Conservation (phyloP, 257 asterid genomes). For the Salvia rosmarinus region DNA sequence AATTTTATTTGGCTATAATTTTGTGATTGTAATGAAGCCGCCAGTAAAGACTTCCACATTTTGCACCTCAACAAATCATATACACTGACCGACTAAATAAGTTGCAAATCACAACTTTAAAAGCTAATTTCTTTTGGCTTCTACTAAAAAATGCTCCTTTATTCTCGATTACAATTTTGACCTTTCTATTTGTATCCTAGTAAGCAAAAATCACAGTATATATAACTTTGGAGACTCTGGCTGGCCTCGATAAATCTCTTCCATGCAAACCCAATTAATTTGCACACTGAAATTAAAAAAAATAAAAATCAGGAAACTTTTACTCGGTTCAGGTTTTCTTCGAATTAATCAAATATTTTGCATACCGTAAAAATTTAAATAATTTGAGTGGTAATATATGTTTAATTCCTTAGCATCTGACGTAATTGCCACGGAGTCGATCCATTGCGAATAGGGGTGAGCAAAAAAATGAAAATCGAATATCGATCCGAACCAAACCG, state of each 20-base stretch:
- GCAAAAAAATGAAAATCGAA: too few species aligned
- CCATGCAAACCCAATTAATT: too few species aligned
- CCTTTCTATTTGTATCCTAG: neutral
- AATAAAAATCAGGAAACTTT: too few species aligned
- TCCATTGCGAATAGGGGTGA: too few species aligned
- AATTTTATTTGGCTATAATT: neutral
- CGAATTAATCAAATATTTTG: too few species aligned
- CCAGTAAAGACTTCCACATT: conserved; percentile 19
- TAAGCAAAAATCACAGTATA: too few species aligned
- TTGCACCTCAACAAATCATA: neutral
- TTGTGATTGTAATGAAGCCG: conserved; percentile 15
- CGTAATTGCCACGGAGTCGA: conserved; percentile 23
- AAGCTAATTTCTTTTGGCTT: neutral
- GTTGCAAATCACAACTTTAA: neutral
- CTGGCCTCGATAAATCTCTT: too few species aligned
- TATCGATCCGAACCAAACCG: too few species aligned
- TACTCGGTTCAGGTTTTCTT: too few species aligned
- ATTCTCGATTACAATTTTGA: conserved; percentile 1
- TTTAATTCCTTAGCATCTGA: too few species aligned
- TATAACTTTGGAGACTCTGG: too few species aligned
- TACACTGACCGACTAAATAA: neutral
- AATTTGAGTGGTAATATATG: neutral
- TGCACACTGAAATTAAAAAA: too few species aligned
- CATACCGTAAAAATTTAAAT: neutral
- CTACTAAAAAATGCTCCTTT: neutral